Evolutionary conservation across 108 stramenopile genomes (phyloP), one percentile per base, ranked within the genome.

Genomic region (Phaeodactylum tricornutum): DNA sequence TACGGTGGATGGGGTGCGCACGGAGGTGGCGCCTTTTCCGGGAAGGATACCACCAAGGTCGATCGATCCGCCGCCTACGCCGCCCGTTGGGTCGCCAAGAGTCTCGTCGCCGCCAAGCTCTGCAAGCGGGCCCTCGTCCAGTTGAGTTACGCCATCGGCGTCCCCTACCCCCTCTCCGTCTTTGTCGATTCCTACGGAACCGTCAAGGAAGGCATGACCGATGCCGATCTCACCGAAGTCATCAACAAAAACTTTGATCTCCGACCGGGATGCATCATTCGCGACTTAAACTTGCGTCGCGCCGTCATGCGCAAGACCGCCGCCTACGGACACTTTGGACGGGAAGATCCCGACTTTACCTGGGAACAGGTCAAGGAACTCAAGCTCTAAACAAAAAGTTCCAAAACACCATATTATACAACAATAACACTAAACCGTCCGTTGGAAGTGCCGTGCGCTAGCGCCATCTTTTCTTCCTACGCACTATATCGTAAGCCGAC

Each of bases 1-100:
- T 97, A 97, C 71, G 96, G 96, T 43, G 96, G 96, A 57, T 97
- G 96, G 96, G 96, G 94, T 40, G 93, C 96, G 33, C 96, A 97
- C 63, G 96, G 96, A 53, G 96, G 96, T 35, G 96, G 96, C 44
- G 94, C 96, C 49, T 95, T 95, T 78, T 94, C 92, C 30, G 96
- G 96, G 47, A 96, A 96, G 81, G 96, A 95, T 67, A 87, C 92
- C 44, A 95, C 94, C 77, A 96, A 95, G 84, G 87, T 96, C 49
- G 93, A 95, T 62, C 81, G 96, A 47, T 89, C 88, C 20, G 96
- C 94, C 32, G 92, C 93, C 55, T 96, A 95, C 63, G 96, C 96
- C 46, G 89, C 86, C 34, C 90, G 93, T 55, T 96, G 96, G 93
- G 93, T 96, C 59, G 96, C 96, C 77, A 94, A 96, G 80, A 87